phyloP scores from a whole-genome alignment of 179 eudicot species.

The Drosera spatulata region DNA sequence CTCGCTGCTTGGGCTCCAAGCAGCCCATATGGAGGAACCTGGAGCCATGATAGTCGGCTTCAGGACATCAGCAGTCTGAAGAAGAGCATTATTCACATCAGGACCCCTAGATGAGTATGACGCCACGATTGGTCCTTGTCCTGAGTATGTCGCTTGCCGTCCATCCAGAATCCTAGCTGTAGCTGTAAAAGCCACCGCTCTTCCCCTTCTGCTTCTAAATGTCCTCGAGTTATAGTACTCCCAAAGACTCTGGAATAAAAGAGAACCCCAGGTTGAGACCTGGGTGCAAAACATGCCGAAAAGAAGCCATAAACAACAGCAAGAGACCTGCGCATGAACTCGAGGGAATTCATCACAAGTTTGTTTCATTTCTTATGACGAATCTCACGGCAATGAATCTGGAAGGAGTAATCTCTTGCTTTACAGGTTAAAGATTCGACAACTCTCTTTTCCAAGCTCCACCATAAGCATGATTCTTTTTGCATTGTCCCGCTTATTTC shows the following conservation, averaged over 20 bases:
- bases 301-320: too few species aligned
- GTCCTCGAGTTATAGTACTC: slow-evolving; percentile 56
- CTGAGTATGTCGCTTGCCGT: slow-evolving; percentile 38
- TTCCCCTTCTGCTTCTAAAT: slow-evolving; percentile 43
- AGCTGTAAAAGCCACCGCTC: slow-evolving; percentile 43
- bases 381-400: too few species aligned
- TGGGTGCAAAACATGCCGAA: too few species aligned
- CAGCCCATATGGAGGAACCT: slow-evolving; percentile 76
- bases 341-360: too few species aligned
- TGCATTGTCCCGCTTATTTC: too few species aligned
- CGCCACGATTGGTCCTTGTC: slow-evolving; percentile 57
- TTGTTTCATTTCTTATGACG: too few species aligned
- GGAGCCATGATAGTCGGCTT: slow-evolving; percentile 79
- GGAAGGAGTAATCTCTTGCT: too few species aligned
- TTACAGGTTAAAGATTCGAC: too few species aligned
- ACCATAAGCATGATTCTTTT: too few species aligned
- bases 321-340: too few species aligned
- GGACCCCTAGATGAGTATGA: slow-evolving; percentile 78
- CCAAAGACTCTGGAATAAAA: slow-evolving; percentile 36
- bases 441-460: too few species aligned
- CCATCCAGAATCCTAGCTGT: slow-evolving; percentile 52
- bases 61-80: slow-evolving; percentile 66
- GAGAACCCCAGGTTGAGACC: background rate
- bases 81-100: slow-evolving; percentile 52
- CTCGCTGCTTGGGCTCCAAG: slow-evolving; percentile 64